Percentiles rank a stretch among this genome's conserved stretches.
phyloP scores from a whole-genome alignment of 2,329 filamentous ascomycete species.

The Paecilomyces dactylethromorphus region DNA sequence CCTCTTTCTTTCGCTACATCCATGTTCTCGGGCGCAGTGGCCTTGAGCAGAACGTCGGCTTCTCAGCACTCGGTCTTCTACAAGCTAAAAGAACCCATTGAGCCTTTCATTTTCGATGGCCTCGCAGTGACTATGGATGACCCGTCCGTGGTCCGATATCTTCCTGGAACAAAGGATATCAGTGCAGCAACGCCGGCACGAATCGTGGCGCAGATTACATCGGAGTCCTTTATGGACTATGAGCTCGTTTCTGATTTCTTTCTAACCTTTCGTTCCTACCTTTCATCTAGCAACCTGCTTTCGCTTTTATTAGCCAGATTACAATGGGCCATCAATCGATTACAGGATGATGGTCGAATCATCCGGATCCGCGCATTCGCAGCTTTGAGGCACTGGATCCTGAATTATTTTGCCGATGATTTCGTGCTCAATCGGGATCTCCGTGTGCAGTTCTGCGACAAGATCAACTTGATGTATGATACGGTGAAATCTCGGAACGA shows the following conservation, averaged over 20 bases:
- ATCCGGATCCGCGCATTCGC: constrained; percentile 55
- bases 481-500: constrained; percentile 46
- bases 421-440: constrained; percentile 73
- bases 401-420: constrained; percentile 80
- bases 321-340: constrained; percentile 73
- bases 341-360: constrained; percentile 80
- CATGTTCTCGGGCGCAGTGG: constrained; percentile 29
- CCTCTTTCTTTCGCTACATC: constrained; percentile 29
- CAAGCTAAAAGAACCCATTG: constrained; percentile 57
- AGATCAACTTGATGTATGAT: constrained; percentile 61
- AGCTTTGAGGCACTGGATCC: constrained; percentile 11
- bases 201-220: constrained; percentile 93
- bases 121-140: constrained; percentile 80
- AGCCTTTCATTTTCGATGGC: constrained; percentile 64
- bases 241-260: constrained; percentile 97
- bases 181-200: constrained; percentile 84
- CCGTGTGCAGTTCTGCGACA: constrained; percentile 69
- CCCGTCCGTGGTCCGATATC: constrained; percentile 74
- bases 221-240: constrained; percentile 91
- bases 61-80: constrained; percentile 36
- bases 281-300: constrained; percentile 69
- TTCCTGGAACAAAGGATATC: constrained; percentile 63
- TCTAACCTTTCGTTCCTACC: constrained; percentile 83
- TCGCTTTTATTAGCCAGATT: constrained; percentile 79
- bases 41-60: constrained; percentile 23